A percentile compares a stretch with the other conserved stretches of the same genome.
phyloP scores from a whole-genome alignment of 345 rosid species.

The Salix caprea region DNA sequence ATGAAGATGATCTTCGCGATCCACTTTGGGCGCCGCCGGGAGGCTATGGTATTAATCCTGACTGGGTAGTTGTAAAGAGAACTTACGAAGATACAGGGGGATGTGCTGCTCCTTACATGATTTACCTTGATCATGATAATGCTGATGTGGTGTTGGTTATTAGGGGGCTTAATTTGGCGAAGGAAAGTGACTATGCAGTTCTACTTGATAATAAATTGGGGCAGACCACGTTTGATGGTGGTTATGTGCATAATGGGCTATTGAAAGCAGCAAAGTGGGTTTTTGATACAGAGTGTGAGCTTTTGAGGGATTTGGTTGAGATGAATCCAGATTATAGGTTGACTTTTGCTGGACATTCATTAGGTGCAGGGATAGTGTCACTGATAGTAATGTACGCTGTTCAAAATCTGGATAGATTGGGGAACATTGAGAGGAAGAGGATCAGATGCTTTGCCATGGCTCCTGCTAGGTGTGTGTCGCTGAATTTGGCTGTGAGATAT shows the following conservation, averaged over 20 bases:
- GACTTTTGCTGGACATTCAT: conserved; percentile 87
- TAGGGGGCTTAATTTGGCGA: conserved; percentile 82
- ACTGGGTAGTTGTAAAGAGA: conserved; percentile 55
- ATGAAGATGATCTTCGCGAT: conserved; percentile 70
- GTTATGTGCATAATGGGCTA: conserved; percentile 87
- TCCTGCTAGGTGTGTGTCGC: conserved; percentile 84
- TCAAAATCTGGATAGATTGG: conserved; percentile 58
- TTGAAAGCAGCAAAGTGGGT: conserved; percentile 81
- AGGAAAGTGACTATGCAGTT: conserved; percentile 79
- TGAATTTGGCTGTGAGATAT: conserved; percentile 87
- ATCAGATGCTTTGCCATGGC: conserved; percentile 86
- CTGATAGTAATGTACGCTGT: conserved; percentile 55
- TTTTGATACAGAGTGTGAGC: conserved; percentile 56
- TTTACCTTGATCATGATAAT: conserved; percentile 71
- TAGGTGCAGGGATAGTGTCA: conserved; percentile 82
- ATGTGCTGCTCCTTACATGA: conserved; percentile 66
- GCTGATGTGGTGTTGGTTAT: conserved; percentile 59
- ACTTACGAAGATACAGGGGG: conserved; percentile 65
- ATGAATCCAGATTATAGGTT: conserved; percentile 58
- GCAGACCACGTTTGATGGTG: conserved; percentile 83
- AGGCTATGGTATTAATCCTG: conserved; percentile 75
- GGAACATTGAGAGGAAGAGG: conserved; percentile 66
- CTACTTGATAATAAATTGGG: conserved; percentile 85
- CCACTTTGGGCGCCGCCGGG: conserved; percentile 88
- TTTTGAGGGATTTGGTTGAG: conserved; percentile 55